Base-by-base conservation (phyloP, 2,329 filamentous ascomycete species). In the Phialophora tarda region DNA sequence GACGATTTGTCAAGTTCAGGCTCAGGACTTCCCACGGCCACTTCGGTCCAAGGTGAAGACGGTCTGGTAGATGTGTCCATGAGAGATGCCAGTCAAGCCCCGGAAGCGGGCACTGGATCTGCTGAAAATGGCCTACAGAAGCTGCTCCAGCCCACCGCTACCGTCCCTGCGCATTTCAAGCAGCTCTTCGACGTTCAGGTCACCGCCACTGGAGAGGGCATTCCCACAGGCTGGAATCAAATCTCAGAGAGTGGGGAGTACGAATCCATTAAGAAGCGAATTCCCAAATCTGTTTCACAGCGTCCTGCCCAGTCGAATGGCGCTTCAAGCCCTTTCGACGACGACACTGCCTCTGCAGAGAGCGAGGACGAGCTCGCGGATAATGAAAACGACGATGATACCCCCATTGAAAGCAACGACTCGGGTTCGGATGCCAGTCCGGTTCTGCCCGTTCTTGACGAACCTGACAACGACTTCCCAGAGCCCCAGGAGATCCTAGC, bases 41-140 rank as follows among this genome's bases (percentile, higher is more conserved):
- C 87, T 30, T 97, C 93, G 2, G 86, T 96, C 1, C 89, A 93
- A 75, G 91, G 92, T 10, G 94, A 97, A 76, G 93, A 97, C 68
- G 92, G 92, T 68, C 87, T 97, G 74, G 91, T 98, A 5, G 91
- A 97, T 75, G 89, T 99, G 17, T 91, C 91, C 0, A 93, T 97
- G 89, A 88, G 88, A 61, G 89, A 92, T 72, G 80, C 81, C 2
- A 75, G 75, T 17, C 81, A 84, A 64, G 70, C 72, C 26, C 75
- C 76, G 50, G 53, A 68, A 38, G 26, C 53, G 47, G 55, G 71
- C 12, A 64, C 69, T 41, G 65, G 65, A 30, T 57, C 64, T 50
- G 14, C 48, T 10, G 67, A 65, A 5, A 32, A 63, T 10, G 41
- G 67, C 24, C 66, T 92, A 6, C 56, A 62, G 10, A 41, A 62